Conservation (phyloP, 108 stramenopile genomes). For the Cyclotella choctawhatcheeana region DNA sequence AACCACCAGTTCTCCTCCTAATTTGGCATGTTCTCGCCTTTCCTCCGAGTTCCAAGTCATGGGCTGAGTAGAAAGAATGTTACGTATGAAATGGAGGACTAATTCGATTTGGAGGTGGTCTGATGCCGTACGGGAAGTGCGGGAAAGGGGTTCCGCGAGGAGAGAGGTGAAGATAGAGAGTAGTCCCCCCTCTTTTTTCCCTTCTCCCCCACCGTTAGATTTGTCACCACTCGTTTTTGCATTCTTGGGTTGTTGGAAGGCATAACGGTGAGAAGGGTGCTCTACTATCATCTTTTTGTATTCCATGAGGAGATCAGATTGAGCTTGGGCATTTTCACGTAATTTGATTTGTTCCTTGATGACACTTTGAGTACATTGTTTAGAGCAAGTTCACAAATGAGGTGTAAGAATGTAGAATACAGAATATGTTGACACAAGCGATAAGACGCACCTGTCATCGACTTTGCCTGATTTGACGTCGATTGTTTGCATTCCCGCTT, state of each 20-base stretch:
- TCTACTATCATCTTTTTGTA: slow-evolving; percentile 78
- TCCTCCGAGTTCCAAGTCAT: slow-evolving; percentile 52
- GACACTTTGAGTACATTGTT: slow-evolving; percentile 41
- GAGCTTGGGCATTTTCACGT: slow-evolving; percentile 85
- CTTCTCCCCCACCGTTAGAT: neutral
- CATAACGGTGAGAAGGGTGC: slow-evolving; percentile 62
- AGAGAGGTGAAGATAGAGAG: slow-evolving; percentile 83
- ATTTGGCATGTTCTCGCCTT: slow-evolving; percentile 36
- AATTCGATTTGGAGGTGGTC: slow-evolving; percentile 90
- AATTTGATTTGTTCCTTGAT: slow-evolving; percentile 74
- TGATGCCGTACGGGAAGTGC: slow-evolving; percentile 65
- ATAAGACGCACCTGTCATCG: slow-evolving; percentile 41
- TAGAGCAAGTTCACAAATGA: neutral
- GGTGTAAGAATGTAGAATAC: neutral
- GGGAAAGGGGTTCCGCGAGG: slow-evolving; percentile 81
- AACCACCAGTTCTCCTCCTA: slow-evolving; percentile 75
- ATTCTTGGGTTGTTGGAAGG: slow-evolving; percentile 33
- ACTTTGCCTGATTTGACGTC: slow-evolving; percentile 64
- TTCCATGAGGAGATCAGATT: slow-evolving; percentile 72
- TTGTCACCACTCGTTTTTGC: slow-evolving; percentile 5
- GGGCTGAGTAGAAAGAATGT: slow-evolving; percentile 62
- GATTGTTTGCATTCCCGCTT: slow-evolving; percentile 73
- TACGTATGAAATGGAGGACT: slow-evolving; percentile 85
- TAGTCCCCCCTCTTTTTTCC: slow-evolving; percentile 46
- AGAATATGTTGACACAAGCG: slow-evolving; percentile 2